Evolutionary conservation across 2,329 filamentous ascomycete species (phyloP), one percentile per base, ranked within the genome.

Genomic region (Alternaria hordeiaustralica): DNA sequence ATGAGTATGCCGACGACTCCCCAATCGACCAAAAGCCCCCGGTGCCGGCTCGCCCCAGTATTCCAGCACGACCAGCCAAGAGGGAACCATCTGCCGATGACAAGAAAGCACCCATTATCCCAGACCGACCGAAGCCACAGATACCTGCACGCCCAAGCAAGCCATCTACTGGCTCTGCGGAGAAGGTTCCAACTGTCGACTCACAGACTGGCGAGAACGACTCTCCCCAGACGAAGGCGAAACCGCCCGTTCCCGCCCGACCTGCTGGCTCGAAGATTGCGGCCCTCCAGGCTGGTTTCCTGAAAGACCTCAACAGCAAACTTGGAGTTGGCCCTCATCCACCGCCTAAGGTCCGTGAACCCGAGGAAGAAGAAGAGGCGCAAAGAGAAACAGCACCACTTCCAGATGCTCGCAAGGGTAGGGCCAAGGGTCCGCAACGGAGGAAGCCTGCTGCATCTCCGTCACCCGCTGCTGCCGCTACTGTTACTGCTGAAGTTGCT

Each of bases 301-400:
- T 99, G 86, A 94, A 90, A 47, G 95, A 98, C 75, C 84, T 99
- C 45, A 97, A 98, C 80, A 94, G 93, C 72, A 91, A 94, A 53
- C 84, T 99, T 26, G 90, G 93, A 75, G 82, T 97, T 36, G 96
- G 96, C 1, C 95, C 94, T n/a, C 90, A 92, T 71, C 88, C 86
- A 10, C 87, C 86, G 10, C 87, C 89, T 2, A 94, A 93, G 83
- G 91, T 92, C 69, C 90, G 92, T 74, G 90, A 94, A 68, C 82
- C 89, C 56, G 86, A 88, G 60, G 87, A 87, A 50, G 80, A 82
- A 30, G 81, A 75, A 43, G 85, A 87, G 62, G 81, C 73, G 41
- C 85, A 87, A 63, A 85, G 87, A 63, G 83, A 86, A 74, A 93
- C 93, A 79, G 89, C 87, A 11, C 94, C 94, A n/a, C 84, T 99